Evolutionary conservation across 805 yeast genomes (phyloP).

Genomic region (Torulaspora franciscae): DNA sequence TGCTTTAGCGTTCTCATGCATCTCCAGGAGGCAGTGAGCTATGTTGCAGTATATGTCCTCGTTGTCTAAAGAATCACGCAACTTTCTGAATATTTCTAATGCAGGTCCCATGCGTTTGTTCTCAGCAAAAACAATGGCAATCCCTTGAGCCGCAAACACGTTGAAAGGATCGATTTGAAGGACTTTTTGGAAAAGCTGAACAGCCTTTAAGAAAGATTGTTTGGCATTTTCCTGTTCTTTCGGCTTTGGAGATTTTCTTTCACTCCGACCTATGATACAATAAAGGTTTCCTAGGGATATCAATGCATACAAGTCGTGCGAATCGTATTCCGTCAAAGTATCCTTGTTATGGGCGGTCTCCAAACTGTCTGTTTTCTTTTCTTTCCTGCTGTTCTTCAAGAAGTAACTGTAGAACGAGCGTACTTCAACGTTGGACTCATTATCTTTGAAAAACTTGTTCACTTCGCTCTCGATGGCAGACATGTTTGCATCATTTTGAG

Average conservation of each 20-base stretch:
- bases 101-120: constrained; percentile 70
- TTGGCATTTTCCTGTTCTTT: constrained; percentile 49
- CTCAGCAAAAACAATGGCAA: constrained; percentile 89
- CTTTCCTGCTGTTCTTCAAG: constrained; percentile 46
- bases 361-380: constrained; percentile 45
- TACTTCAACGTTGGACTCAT: constrained; percentile 66
- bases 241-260: constrained; percentile 40
- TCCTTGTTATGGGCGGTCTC: constrained; percentile 81
- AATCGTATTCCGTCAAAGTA: constrained; percentile 73
- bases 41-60: constrained; percentile 76
- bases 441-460: constrained; percentile 47
- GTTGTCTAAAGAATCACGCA: constrained; percentile 84
- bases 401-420: constrained; percentile 94
- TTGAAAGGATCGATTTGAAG: constrained; percentile 76
- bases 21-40: constrained; percentile 82
- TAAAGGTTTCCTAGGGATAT: constrained; percentile 87
- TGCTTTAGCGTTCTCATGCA: constrained; percentile 77
- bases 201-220: constrained; percentile 81
- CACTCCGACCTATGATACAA: constrained; percentile 73
- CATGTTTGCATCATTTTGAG: constrained; percentile 41
- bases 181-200: constrained; percentile 86
- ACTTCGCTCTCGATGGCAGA: constrained; percentile 47
- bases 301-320: constrained; percentile 86
- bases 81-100: constrained; percentile 77
- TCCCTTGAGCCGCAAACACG: constrained; percentile 96